Percentiles rank a stretch among this genome's conserved stretches.
Conservation (phyloP, 257 asterid genomes). For the Thymus mandschuricus region DNA sequence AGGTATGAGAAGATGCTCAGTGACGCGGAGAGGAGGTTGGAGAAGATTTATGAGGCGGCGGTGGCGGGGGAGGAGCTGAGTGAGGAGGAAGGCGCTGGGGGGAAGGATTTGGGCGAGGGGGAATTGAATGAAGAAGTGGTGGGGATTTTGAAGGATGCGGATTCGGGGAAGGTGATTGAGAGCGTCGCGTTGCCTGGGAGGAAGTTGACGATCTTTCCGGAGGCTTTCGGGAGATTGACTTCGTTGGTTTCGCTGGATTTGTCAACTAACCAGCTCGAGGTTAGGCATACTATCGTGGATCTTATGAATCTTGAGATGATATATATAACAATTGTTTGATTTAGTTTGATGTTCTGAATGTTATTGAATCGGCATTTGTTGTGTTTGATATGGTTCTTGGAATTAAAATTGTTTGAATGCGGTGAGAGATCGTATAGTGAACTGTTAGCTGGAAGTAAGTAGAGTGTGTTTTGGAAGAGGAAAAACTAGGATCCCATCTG, state of each 20-base stretch:
- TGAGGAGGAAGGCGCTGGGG: constrained; percentile 42
- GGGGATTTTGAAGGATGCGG: constrained; percentile 65
- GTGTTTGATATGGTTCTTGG: constrained; percentile 6
- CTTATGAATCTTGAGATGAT: not conserved
- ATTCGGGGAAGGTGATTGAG: constrained; percentile 56
- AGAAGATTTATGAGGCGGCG: constrained; percentile 84
- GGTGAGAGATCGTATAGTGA: constrained; percentile 6
- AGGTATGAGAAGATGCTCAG: constrained; percentile 75
- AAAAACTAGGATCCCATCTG: constrained; percentile 1
- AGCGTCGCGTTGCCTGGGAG: constrained; percentile 64
- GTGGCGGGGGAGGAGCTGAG: constrained; percentile 54
- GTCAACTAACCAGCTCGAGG: constrained; percentile 82
- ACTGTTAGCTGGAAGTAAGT: not conserved
- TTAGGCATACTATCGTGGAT: constrained; percentile 27
- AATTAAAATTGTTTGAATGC: constrained; percentile 16
- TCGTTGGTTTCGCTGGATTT: constrained; percentile 66
- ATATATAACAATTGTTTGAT: constrained; percentile 9
- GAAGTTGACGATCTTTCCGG: constrained; percentile 70
- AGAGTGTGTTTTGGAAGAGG: constrained; percentile 5
- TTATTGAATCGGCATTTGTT: not conserved
- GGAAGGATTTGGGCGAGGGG: constrained; percentile 43
- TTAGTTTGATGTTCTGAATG: constrained; percentile 14
- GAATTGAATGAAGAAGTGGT: constrained; percentile 70
- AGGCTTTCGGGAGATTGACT: constrained; percentile 68
- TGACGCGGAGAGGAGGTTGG: constrained; percentile 79